These are phyloP conservation scores for Citrus reticulata DNA, from an alignment of 345 rosid genomes.

Conservation along the genomic window DNA sequence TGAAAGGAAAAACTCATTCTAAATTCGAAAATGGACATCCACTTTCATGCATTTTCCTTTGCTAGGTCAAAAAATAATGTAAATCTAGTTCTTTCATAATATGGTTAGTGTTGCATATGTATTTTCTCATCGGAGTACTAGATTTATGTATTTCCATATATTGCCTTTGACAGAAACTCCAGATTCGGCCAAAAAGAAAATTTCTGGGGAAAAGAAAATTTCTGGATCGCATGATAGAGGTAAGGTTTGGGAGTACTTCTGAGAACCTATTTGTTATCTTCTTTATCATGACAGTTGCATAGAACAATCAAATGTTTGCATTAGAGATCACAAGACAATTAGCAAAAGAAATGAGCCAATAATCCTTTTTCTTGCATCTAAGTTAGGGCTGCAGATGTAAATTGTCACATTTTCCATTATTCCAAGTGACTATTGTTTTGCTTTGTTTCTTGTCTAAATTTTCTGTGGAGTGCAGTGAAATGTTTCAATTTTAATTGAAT, in stretches of 20 bases:
- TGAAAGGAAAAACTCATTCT: background rate
- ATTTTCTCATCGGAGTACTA: background rate
- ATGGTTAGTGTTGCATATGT: too few relatives aligned
- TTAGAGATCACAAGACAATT: background rate
- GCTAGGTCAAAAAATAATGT: background rate
- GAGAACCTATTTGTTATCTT: background rate
- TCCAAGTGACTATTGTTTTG: background rate
- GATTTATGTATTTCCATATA: background rate
- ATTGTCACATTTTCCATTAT: background rate
- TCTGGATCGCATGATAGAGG: slow-evolving; percentile 76
- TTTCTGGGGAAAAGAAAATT: slow-evolving; percentile 11
- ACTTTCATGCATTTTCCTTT: background rate
- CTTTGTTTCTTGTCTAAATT: background rate
- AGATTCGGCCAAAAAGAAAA: slow-evolving; percentile 42
- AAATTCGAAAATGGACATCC: background rate
- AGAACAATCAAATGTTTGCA: background rate
- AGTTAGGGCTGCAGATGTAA: background rate
- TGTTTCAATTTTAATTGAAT: background rate
- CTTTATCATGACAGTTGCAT: background rate
- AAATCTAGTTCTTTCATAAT: background rate
- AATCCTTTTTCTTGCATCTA: background rate
- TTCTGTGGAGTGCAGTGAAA: background rate
- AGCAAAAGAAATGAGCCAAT: background rate
- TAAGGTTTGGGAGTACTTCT: slow-evolving; percentile 10
- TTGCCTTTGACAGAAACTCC: slow-evolving; percentile 46